These are phyloP conservation scores for Ogataea thermomethanolica DNA, from an alignment of 805 yeast genomes.

Conservation along the genomic window DNA sequence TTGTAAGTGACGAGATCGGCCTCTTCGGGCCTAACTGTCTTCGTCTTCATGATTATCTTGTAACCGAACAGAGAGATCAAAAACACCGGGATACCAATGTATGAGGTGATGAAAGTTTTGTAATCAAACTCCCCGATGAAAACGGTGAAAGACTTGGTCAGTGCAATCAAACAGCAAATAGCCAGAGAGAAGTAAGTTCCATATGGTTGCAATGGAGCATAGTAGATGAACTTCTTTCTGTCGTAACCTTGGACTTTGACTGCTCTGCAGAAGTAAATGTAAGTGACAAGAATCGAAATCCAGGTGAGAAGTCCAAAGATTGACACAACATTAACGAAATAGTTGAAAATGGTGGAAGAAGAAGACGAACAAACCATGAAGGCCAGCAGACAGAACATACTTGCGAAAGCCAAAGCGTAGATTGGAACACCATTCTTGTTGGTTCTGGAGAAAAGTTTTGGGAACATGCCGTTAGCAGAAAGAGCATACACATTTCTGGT, in stretches of 20 bases:
- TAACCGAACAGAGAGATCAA: conserved; percentile 53
- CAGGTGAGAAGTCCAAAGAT: conserved; percentile 74
- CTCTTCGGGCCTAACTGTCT: conserved; percentile 47
- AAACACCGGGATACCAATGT: conserved; percentile 70
- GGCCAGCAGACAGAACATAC: conserved; percentile 59
- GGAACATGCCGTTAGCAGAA: conserved; percentile 72
- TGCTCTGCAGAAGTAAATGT: conserved; percentile 63
- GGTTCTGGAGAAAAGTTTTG: conserved; percentile 60
- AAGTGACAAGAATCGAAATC: conserved; percentile 67
- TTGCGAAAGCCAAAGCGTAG: conserved; percentile 49
- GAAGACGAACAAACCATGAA: conserved; percentile 63
- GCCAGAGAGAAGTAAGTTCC: conserved; percentile 58
- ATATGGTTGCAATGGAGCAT: conserved; percentile 67
- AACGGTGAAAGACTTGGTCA: conserved; percentile 70
- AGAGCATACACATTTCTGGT: conserved; percentile 73
- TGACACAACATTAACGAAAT: conserved; percentile 74
- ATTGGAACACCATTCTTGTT: conserved; percentile 70
- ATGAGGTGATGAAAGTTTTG: conserved; percentile 71
- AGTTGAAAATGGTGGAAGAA: conserved; percentile 56
- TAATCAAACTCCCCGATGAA: conserved; percentile 57
- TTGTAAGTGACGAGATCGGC: conserved; percentile 59
- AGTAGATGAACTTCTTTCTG: conserved; percentile 52
- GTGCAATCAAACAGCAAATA: conserved; percentile 50
- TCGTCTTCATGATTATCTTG: conserved; percentile 53
- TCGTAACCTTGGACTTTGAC: conserved; percentile 63